Evolutionary conservation across 352 stramenopile species (phyloP).

Genomic region (Pythium brachiatum): DNA sequence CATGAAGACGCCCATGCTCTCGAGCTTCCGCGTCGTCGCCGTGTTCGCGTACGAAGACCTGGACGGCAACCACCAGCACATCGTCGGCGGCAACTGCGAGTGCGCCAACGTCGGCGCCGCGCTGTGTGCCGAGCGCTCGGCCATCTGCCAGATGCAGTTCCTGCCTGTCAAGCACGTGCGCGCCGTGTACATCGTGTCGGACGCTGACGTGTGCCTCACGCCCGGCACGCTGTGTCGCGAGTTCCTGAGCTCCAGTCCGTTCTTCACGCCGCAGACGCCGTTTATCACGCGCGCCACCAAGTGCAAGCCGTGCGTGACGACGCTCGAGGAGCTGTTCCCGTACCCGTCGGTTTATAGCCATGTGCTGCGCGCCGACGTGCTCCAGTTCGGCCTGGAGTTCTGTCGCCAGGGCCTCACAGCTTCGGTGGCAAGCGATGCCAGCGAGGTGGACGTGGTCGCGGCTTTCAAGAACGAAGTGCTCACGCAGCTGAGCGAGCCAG

Average conservation of each 20-base stretch:
- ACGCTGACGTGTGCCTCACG: constrained; percentile 73
- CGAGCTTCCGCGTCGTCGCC: constrained; percentile 45
- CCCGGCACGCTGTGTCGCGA: constrained; percentile 87
- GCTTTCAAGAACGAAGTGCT: constrained; percentile 6
- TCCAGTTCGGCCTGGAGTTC: constrained; percentile 39
- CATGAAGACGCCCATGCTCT: constrained; percentile 37
- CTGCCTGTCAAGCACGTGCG: constrained; percentile 44
- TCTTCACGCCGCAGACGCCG: constrained; percentile 47
- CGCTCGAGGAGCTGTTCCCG: constrained; percentile 75
- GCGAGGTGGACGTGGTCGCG: not conserved
- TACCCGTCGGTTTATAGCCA: constrained; percentile 81
- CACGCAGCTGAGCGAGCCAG: not conserved
- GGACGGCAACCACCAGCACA: constrained; percentile 42
- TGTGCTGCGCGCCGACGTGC: constrained; percentile 45
- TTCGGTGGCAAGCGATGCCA: not conserved
- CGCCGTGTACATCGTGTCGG: constrained; percentile 84
- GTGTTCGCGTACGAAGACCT: constrained; percentile 60
- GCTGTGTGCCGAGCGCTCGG: constrained; percentile 86
- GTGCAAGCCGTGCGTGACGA: constrained; percentile 54
- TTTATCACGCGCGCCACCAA: constrained; percentile 60
- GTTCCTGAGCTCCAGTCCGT: constrained; percentile 76
- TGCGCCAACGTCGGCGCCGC: constrained; percentile 78
- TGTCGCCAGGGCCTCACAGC: constrained; percentile 20
- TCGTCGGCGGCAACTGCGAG: constrained; percentile 85
- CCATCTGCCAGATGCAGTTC: constrained; percentile 77